Conservation (phyloP, 139 green algal species). For the Micromonas commoda region DNA sequence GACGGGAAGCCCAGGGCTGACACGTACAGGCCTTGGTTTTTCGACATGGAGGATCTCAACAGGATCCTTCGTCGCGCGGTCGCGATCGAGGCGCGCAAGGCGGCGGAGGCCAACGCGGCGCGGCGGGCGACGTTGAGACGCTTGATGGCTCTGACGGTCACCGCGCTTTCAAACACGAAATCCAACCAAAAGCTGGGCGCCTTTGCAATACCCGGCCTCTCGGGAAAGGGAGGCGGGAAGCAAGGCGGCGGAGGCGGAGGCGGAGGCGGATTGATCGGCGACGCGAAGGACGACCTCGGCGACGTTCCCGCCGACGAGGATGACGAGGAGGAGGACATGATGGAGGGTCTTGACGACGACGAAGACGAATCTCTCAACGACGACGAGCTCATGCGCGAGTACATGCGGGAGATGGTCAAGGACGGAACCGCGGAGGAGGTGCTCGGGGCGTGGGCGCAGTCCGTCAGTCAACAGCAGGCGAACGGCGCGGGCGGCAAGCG, state of each 20-base stretch:
- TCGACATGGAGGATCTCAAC: neutral
- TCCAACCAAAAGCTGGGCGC: neutral
- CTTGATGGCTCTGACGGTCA: neutral
- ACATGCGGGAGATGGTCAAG: neutral
- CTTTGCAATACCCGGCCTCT: neutral
- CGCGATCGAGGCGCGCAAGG: neutral
- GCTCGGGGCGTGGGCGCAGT: neutral
- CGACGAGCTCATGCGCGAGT: neutral
- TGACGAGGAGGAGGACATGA: neutral
- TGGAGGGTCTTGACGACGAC: too few relatives aligned
- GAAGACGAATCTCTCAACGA: neutral
- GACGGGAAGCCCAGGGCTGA: neutral
- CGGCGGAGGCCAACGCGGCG: neutral
- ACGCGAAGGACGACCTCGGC: neutral
- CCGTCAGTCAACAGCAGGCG: neutral
- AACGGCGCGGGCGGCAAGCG: neutral
- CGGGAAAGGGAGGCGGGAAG: neutral
- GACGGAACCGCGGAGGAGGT: neutral
- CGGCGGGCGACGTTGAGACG: neutral
- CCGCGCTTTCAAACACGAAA: neutral
- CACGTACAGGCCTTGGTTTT: neutral
- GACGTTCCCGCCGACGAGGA: neutral
- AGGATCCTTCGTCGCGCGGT: neutral
- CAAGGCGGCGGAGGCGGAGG: too few relatives aligned
- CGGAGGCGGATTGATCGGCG: neutral